Evolutionary conservation across 495 filamentous ascomycete species (phyloP).

Genomic region (Penicillium canariense): DNA sequence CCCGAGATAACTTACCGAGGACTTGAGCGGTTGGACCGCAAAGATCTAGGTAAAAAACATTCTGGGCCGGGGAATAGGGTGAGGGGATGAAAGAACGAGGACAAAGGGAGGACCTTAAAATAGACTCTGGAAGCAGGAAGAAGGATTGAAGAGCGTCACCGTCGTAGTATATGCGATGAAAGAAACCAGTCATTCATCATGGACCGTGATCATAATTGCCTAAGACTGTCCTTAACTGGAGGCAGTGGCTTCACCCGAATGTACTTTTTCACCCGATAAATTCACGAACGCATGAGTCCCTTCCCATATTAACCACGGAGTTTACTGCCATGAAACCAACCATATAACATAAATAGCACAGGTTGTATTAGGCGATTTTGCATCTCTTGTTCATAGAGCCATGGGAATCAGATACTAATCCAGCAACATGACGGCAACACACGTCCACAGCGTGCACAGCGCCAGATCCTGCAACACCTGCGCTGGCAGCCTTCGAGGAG

Average conservation of each 20-base stretch:
- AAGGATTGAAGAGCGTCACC: neutral
- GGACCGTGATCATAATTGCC: neutral
- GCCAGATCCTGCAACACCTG: slow-evolving; percentile 1
- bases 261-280: too few species aligned
- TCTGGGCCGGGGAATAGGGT: neutral
- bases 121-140: neutral
- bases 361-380: slow-evolving; percentile 27
- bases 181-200: neutral
- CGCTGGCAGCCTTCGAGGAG: neutral
- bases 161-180: neutral
- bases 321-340: neutral
- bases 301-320: neutral
- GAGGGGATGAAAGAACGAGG: neutral
- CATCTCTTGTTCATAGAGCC: slow-evolving; percentile 18
- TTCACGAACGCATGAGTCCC: too few species aligned
- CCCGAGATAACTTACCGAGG: neutral
- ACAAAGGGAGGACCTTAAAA: neutral
- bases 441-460: neutral
- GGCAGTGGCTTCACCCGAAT: too few species aligned
- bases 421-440: slow-evolving; percentile 12
- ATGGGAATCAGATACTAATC: slow-evolving; percentile 15
- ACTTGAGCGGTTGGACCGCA: neutral
- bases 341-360: neutral
- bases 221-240: too few species aligned
- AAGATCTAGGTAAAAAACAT: neutral